Percentiles rank a stretch among this genome's conserved stretches.
Conservation (phyloP, 2,329 filamentous ascomycete genomes). For the Aureobasidium sp. region DNA sequence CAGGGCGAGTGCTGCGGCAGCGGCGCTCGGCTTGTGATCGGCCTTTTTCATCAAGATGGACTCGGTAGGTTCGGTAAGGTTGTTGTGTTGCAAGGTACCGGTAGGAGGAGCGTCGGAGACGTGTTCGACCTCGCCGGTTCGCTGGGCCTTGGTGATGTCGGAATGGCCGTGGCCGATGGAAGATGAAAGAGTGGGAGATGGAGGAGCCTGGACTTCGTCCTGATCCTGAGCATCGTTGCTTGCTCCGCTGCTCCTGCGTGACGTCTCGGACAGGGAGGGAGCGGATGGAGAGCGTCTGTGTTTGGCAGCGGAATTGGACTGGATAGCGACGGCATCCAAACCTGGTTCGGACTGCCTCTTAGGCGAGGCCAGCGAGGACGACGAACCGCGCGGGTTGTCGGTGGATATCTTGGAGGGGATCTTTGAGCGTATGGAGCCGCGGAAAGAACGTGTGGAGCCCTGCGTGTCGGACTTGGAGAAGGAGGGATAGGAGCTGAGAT, state of each 20-base stretch:
- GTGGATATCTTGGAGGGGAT: conserved; percentile 65
- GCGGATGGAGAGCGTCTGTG: conserved; percentile 27
- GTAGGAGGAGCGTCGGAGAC: conserved; percentile 86
- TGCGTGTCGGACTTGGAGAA: conserved; percentile 90
- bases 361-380: conserved; percentile 22
- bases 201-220: conserved; percentile 48
- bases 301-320: conserved; percentile 55
- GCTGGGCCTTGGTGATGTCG: conserved; percentile 72
- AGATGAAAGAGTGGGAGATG: conserved; percentile 78
- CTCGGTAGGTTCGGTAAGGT: conserved; percentile 60
- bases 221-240: conserved; percentile 26
- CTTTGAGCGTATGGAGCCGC: conserved; percentile 75
- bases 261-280: conserved; percentile 28
- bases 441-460: conserved; percentile 81
- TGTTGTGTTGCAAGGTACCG: conserved; percentile 49
- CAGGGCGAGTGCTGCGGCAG: conserved; percentile 26
- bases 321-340: conserved; percentile 64
- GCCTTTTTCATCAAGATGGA: conserved; percentile 84
- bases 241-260: conserved; percentile 27
- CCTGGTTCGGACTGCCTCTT: not conserved
- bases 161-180: conserved; percentile 67
- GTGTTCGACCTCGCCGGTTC: conserved; percentile 84
- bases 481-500: conserved; percentile 79
- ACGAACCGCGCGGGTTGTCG: conserved; percentile 76
- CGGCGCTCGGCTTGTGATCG: conserved; percentile 35